Evolutionary conservation across 352 stramenopile species (phyloP).

Genomic region (Pythium insidiosum): DNA sequence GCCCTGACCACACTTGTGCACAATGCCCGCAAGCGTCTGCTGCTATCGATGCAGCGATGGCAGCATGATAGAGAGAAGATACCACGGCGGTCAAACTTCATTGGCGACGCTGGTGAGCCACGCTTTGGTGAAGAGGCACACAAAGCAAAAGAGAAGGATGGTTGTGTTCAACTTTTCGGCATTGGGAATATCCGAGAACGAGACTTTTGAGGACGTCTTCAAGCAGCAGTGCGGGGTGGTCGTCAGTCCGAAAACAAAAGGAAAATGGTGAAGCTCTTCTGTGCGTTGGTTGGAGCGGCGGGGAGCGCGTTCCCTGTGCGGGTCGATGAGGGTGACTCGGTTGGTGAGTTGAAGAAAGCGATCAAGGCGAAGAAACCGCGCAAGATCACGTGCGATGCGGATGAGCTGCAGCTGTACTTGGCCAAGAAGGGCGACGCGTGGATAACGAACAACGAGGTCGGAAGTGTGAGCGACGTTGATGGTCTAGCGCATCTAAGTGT

Average conservation of each 20-base stretch:
- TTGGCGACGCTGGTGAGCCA: too few relatives aligned
- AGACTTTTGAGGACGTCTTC: too few relatives aligned
- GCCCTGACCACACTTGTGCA: too few relatives aligned
- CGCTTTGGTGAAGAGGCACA: too few relatives aligned
- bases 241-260: not conserved
- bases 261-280: constrained; percentile 3
- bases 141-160: too few relatives aligned
- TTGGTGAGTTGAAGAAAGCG: constrained; percentile 5
- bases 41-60: too few relatives aligned
- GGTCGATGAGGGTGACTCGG: constrained; percentile 1
- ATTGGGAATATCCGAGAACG: too few relatives aligned
- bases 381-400: not conserved
- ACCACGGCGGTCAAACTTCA: too few relatives aligned
- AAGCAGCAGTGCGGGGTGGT: too few relatives aligned
- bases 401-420: constrained; percentile 6
- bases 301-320: constrained; percentile 8
- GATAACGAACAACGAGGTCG: not conserved
- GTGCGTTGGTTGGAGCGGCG: constrained; percentile 1
- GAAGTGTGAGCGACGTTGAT: not conserved
- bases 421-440: constrained; percentile 8
- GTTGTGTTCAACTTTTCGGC: too few relatives aligned
- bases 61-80: too few relatives aligned
- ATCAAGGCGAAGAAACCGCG: constrained; percentile 2
- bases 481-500: not conserved
- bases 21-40: too few relatives aligned